phyloP scores from a whole-genome alignment of 2,329 filamentous ascomycete species.

The Penicillium rolfsii region DNA sequence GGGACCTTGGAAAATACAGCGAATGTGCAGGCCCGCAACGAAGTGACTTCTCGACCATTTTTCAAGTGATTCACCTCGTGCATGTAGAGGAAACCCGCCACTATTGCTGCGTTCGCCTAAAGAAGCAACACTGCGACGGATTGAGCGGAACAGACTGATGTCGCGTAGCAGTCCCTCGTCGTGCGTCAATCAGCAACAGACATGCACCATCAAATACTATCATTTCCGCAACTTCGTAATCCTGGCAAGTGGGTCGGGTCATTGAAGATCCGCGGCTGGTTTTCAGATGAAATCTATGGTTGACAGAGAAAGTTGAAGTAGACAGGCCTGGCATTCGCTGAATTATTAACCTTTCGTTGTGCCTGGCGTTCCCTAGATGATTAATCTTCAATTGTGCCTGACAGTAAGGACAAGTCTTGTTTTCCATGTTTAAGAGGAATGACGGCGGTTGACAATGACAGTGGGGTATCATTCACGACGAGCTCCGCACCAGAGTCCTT shows the following conservation, averaged over 20 bases:
- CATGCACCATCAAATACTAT: neutral
- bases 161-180: neutral
- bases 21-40: neutral
- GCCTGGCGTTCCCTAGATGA: constrained; percentile 15
- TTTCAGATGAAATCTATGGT: constrained; percentile 10
- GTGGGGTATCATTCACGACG: constrained; percentile 15
- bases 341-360: constrained; percentile 5
- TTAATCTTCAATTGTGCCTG: neutral
- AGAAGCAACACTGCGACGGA: neutral
- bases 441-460: constrained; percentile 12
- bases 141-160: constrained; percentile 6
- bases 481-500: constrained; percentile 15
- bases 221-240: constrained; percentile 6
- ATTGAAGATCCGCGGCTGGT: constrained; percentile 4
- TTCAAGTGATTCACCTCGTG: neutral
- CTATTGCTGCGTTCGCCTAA: neutral
- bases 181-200: neutral
- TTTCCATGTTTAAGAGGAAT: constrained; percentile 10
- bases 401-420: constrained; percentile 6
- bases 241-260: constrained; percentile 18
- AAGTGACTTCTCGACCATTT: neutral
- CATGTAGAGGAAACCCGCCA: neutral
- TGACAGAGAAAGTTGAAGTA: constrained; percentile 21
- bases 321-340: constrained; percentile 15
- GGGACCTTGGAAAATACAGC: neutral